Conservation (phyloP, 2,329 filamentous ascomycete genomes). For the Aspergillus terreus region DNA sequence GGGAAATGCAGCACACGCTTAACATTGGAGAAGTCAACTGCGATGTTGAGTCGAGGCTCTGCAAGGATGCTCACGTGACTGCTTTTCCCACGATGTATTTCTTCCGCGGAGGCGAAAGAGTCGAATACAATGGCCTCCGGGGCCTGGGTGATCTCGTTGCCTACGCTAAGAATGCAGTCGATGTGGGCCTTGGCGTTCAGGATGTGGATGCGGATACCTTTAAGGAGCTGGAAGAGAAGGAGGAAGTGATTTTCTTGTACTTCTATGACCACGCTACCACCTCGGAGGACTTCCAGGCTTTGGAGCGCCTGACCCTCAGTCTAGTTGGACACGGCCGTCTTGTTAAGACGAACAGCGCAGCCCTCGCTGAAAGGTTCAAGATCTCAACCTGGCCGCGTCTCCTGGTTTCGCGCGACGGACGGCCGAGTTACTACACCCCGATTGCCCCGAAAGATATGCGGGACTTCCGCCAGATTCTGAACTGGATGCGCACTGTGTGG, state of each 20-base stretch:
- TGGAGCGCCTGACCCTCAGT: constrained; percentile 81
- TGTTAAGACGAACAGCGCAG: constrained; percentile 81
- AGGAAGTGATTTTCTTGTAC: constrained; percentile 95
- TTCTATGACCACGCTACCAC: constrained; percentile 97
- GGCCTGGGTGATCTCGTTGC: constrained; percentile 85
- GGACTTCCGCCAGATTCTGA: constrained; percentile 72
- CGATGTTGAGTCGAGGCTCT: constrained; percentile 78
- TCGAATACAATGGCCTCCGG: constrained; percentile 88
- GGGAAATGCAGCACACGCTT: constrained; percentile 83
- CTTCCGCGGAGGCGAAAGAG: constrained; percentile 85
- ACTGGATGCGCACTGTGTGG: constrained; percentile 97
- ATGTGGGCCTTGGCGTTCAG: constrained; percentile 69
- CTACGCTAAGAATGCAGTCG: constrained; percentile 82
- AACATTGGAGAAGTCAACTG: constrained; percentile 97
- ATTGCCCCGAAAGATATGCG: constrained; percentile 90
- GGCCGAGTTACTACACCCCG: constrained; percentile 84
- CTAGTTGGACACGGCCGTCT: constrained; percentile 88
- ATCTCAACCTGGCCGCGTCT: constrained; percentile 96
- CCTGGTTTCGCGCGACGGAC: constrained; percentile 81
- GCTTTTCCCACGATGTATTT: constrained; percentile 89
- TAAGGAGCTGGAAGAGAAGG: constrained; percentile 79
- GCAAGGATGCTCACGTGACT: constrained; percentile 78
- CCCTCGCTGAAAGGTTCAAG: constrained; percentile 78
- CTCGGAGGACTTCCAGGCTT: constrained; percentile 81
- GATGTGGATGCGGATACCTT: constrained; percentile 77